Base-by-base conservation (phyloP, 768 basidiomycete genomes). In the Thelephora ganbajun region DNA sequence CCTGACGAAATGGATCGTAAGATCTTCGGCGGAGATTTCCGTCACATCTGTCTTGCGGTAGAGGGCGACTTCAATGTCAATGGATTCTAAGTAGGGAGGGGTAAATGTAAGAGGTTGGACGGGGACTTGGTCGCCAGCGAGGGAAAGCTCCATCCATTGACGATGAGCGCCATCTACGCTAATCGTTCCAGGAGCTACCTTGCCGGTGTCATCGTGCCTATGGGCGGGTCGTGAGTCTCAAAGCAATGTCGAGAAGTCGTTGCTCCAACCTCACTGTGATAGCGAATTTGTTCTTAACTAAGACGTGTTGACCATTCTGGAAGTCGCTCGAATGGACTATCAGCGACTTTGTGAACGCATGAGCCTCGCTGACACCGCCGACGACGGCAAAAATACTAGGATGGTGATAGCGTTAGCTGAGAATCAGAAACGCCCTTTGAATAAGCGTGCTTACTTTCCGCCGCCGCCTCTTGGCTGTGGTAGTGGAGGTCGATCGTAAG, bases 71-170 rank as follows among this genome's bases (percentile, higher is more conserved):
- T 96, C 84, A 18, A 99, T 57, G 59, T 94, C 87, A 47, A 94
- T 65, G 2, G 79, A 80, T 53, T 83, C 77, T 13, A 94, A 69
- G 61, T 77, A 93, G 5, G 77, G 63, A 6, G 72, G 60, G 13
- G 75, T 69, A 3, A 59, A 22, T 14, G 56, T 55, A 18, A 88
- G 70, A 2, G 74, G 63, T 48, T 84, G 79, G 35, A 94, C 71
- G 13, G 80, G 73, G 46, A 87, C 83, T 12, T 69, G 58, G 59
- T 96, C 92, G 0, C 90, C 90, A 2, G 69, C 63, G 35, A 83
- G 63, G 13, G 90, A 90, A 6, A 97, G 71, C 5, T 81, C 82
- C 37, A 92, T 83, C 91, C 91, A 99, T 66, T 87, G 80, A 9
- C 96, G 77, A 50, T 91, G 87, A 50, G 78, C 65, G 19, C 77